Percentiles rank a stretch among this genome's conserved stretches.
These are phyloP conservation scores for Leccinum pachyderme DNA, from an alignment of 1,284 basidiomycete species.

Conservation along the genomic window DNA sequence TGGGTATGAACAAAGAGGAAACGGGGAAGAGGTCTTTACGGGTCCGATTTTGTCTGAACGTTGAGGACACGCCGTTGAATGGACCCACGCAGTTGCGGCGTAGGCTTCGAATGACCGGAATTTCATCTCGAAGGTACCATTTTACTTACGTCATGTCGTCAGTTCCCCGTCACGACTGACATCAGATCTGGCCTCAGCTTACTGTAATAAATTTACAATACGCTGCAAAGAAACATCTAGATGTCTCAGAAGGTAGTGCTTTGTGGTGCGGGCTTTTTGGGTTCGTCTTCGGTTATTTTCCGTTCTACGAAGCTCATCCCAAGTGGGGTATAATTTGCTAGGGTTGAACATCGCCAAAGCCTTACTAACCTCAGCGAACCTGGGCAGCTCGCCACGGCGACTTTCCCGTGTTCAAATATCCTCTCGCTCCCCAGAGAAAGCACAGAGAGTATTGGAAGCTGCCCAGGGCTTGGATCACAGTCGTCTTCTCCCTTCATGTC, in stretches of 20 bases:
- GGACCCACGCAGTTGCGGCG: too few species aligned
- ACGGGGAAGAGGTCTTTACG: too few species aligned
- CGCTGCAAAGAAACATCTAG: neutral
- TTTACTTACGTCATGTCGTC: too few species aligned
- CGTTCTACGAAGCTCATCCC: neutral
- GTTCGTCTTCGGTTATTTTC: constrained; percentile 13
- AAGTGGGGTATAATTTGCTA: neutral
- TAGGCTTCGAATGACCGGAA: too few species aligned
- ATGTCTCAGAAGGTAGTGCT: constrained; percentile 19
- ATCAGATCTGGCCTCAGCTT: too few species aligned
- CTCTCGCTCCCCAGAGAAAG: neutral
- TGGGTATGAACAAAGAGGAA: too few species aligned
- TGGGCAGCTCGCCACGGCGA: constrained; percentile 2
- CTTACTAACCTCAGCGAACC: neutral
- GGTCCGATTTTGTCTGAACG: too few species aligned
- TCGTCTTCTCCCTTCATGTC: constrained; percentile 43
- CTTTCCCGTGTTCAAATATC: constrained; percentile 38
- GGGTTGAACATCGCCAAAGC: neutral
- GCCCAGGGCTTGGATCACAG: constrained; percentile 22
- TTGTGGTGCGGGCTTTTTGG: constrained; percentile 23
- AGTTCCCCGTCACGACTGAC: too few species aligned
- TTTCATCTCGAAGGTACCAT: too few species aligned
- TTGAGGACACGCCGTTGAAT: too few species aligned
- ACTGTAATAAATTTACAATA: neutral
- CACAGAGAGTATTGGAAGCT: constrained; percentile 24